Percentiles rank a stretch among this genome's conserved stretches.
These are phyloP conservation scores for Tulasnella sp. DNA, from an alignment of 768 basidiomycete species.

Conservation along the genomic window DNA sequence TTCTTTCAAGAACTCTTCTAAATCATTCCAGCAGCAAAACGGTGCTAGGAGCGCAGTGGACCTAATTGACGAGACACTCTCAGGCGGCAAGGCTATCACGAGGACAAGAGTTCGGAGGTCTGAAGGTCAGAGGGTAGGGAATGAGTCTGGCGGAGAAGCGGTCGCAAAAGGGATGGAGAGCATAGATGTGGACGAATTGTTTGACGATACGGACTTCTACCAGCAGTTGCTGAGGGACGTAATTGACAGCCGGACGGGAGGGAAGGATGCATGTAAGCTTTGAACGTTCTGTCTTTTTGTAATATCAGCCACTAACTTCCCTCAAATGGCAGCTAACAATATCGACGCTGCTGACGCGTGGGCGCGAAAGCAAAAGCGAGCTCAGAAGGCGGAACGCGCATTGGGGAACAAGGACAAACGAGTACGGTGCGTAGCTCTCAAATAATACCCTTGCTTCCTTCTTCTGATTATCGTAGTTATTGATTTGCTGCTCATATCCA, in stretches of 20 bases:
- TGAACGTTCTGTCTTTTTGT: neutral
- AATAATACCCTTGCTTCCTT: neutral
- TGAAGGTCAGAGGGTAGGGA: constrained; percentile 31
- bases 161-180: constrained; percentile 29
- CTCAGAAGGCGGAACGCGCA: constrained; percentile 15
- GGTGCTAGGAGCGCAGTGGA: constrained; percentile 55
- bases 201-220: constrained; percentile 91
- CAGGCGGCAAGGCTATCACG: constrained; percentile 48
- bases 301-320: neutral
- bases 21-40: constrained; percentile 40
- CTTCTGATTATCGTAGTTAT: neutral
- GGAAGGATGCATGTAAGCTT: constrained; percentile 13
- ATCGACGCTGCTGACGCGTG: constrained; percentile 2
- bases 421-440: neutral
- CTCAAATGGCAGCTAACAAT: neutral
- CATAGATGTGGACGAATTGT: constrained; percentile 35
- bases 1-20: constrained; percentile 46
- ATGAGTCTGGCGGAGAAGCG: constrained; percentile 30
- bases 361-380: constrained; percentile 71
- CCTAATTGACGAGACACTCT: constrained; percentile 67
- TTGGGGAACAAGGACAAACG: constrained; percentile 10
- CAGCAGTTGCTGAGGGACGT: constrained; percentile 85
- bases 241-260: constrained; percentile 47
- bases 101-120: constrained; percentile 54
- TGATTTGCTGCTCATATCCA: constrained; percentile 26